Conservation (phyloP, 2,329 filamentous ascomycete species). For the Exophiala phaeomuriformis region DNA sequence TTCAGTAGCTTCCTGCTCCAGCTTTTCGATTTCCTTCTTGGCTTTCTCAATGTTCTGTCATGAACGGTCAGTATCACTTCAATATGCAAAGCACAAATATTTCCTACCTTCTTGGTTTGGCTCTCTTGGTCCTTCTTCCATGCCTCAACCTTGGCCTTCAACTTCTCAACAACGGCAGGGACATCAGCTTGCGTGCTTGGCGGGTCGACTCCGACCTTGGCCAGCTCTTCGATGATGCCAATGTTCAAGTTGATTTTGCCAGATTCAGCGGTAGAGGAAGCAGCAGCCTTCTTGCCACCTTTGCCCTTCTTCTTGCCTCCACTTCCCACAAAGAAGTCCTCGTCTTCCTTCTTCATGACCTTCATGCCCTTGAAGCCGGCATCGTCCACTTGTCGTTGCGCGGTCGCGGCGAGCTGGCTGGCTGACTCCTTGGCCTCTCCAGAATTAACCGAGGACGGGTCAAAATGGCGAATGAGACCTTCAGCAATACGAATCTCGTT, state of each 20-base stretch:
- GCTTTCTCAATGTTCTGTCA: constrained; percentile 90
- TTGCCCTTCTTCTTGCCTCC: constrained; percentile 62
- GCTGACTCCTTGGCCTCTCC: constrained; percentile 41
- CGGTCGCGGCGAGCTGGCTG: constrained; percentile 61
- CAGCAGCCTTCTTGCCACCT: constrained; percentile 40
- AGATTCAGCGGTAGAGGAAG: constrained; percentile 44
- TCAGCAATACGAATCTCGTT: constrained; percentile 88
- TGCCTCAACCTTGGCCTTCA: constrained; percentile 80
- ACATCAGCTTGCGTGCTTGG: constrained; percentile 82
- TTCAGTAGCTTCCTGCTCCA: constrained; percentile 64
- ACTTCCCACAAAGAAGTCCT: constrained; percentile 69
- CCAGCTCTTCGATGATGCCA: constrained; percentile 84
- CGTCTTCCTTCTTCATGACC: constrained; percentile 80
- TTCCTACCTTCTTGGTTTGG: constrained; percentile 79
- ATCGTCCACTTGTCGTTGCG: constrained; percentile 76
- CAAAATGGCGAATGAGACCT: constrained; percentile 82
- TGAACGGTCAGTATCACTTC: constrained; percentile 23
- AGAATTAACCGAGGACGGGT: constrained; percentile 65
- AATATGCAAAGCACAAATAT: not conserved
- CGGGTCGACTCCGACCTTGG: constrained; percentile 75
- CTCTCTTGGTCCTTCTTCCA: constrained; percentile 87
- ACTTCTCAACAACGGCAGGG: constrained; percentile 71
- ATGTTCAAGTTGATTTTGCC: constrained; percentile 72
- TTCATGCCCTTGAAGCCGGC: constrained; percentile 77
- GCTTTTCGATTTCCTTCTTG: constrained; percentile 84